Evolutionary conservation across 768 basidiomycete genomes (phyloP), one percentile per base, ranked within the genome.

Genomic region (Cystofilobasidium ferigula): DNA sequence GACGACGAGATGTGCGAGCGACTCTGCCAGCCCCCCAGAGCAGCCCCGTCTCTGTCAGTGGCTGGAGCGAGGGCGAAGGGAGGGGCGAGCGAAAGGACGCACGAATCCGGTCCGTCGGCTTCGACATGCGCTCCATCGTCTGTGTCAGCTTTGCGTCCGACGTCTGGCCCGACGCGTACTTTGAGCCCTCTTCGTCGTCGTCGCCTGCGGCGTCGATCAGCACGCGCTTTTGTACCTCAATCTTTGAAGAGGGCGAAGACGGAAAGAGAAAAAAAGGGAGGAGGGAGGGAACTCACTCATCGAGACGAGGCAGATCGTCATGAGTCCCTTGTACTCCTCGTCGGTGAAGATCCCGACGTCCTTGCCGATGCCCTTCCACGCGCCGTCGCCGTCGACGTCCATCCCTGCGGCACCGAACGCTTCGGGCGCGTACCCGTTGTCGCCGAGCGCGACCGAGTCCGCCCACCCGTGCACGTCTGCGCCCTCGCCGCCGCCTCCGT

Each of bases 301-400:
- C 5, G 86, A 86, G 10, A 84, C 82, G 63, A 94, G 79, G 73
- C 87, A 88, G 78, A 90, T 91, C 72, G 85, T 87, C 87, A 93
- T 91, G 70, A 94, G 78, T 67, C 86, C 81, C 70, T 84, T 82
- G 84, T 88, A 93, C 72, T 93, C 85, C 71, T 85, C 81, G 69
- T 89, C 85, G 54, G 84, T 84, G 74, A 86, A 88, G 59, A 94
- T 81, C 26, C 91, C 91, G 34, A 93, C 85, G 73, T 89, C 87
- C 74, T 85, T 86, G 71, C 73, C 77, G 26, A 68, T 62, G 8
- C 67, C 67, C 28, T 45, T 36, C 61, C 67, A 63, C 20, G 24
- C 45, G 34, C 48, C 30, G 40, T 35, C n/a, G 22, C 59, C 64
- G 28, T 66, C 58, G 35, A 56, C 43, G 10, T 62, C 61, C 61